Evolutionary conservation across 805 yeast genomes (phyloP).

Genomic region (Saturnispora besseyi): DNA sequence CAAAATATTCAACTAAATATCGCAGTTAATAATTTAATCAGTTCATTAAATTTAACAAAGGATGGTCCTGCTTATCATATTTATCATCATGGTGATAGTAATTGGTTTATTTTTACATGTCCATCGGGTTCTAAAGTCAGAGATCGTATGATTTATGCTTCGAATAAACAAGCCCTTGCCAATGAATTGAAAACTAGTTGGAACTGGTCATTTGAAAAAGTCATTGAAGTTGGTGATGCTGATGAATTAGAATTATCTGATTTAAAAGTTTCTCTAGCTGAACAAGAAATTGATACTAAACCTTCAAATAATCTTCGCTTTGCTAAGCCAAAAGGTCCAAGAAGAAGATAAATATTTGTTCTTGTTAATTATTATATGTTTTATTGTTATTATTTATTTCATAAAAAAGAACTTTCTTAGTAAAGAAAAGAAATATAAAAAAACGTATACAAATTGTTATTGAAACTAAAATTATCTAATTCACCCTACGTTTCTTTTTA

Average conservation of each 20-base stretch:
- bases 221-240: slow-evolving; percentile 65
- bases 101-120: slow-evolving; percentile 70
- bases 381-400: too few species aligned
- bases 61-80: slow-evolving; percentile 9
- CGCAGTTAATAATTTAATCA: not conserved
- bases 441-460: not conserved
- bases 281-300: not conserved
- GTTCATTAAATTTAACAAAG: not conserved
- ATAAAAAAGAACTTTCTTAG: not conserved
- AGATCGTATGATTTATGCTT: slow-evolving; percentile 88
- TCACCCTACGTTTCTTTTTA: not conserved
- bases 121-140: slow-evolving; percentile 86
- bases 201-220: slow-evolving; percentile 33
- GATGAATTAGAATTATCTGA: slow-evolving; percentile 54
- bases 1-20: not conserved
- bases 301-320: slow-evolving; percentile 28
- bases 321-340: slow-evolving; percentile 64
- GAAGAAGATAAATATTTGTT: slow-evolving; percentile 32
- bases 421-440: not conserved
- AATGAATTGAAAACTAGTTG: slow-evolving; percentile 35
- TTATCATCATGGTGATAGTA: not conserved
- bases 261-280: slow-evolving; percentile 20
- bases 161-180: slow-evolving; percentile 58
- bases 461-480: not conserved
- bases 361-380: too few species aligned